A percentile compares a stretch with the other conserved stretches of the same genome.
Evolutionary conservation across 352 stramenopile genomes (phyloP).

Genomic region (Salisapilia sapeloensis): DNA sequence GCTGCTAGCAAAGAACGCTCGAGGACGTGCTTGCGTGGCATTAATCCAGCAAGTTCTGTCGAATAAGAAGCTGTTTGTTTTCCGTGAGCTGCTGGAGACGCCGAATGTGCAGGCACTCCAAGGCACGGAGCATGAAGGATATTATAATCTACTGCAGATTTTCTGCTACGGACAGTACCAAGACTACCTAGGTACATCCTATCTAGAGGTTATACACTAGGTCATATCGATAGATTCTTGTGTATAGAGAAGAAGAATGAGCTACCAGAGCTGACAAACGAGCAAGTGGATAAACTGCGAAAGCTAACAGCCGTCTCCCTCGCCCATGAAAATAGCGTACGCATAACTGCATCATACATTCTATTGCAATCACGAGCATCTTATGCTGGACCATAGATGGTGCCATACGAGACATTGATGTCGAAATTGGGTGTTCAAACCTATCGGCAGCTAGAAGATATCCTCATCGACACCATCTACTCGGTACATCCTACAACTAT

Average conservation of each 20-base stretch:
- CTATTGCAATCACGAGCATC: not conserved
- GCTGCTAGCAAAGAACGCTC: conserved; percentile 82
- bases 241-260: conserved; percentile 28
- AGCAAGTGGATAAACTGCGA: conserved; percentile 70
- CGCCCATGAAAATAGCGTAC: conserved; percentile 64
- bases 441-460: conserved; percentile 82
- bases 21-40: conserved; percentile 78
- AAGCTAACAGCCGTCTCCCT: conserved; percentile 82
- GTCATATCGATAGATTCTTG: not conserved
- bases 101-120: conserved; percentile 77
- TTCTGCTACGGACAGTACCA: conserved; percentile 82
- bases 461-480: conserved; percentile 89
- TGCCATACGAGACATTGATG: conserved; percentile 72
- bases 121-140: conserved; percentile 50
- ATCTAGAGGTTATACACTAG: not conserved
- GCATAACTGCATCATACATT: conserved; percentile 1
- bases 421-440: conserved; percentile 54
- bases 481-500: conserved; percentile 18
- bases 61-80: conserved; percentile 88
- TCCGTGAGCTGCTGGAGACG: conserved; percentile 85
- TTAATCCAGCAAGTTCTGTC: conserved; percentile 86
- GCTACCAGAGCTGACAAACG: conserved; percentile 43
- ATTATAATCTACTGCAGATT: conserved; percentile 73
- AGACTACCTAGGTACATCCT: conserved; percentile 67
- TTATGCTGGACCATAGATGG: conserved; percentile 16